Evolutionary conservation across 2,329 filamentous ascomycete species (phyloP).

Genomic region (Sclerotiophoma versabilis): DNA sequence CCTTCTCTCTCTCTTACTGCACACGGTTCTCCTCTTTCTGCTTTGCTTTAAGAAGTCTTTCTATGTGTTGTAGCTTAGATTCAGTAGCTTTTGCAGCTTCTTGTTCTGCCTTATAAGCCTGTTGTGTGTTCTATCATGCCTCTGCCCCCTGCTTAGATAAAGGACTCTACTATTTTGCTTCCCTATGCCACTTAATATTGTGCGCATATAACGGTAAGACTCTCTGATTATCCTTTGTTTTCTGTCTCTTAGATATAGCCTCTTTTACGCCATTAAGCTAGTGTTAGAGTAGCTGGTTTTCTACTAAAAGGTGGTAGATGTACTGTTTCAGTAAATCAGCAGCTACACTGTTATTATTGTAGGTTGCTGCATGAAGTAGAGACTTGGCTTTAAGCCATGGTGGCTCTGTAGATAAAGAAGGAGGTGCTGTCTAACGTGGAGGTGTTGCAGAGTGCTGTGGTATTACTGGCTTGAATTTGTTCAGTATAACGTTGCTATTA

Average conservation of each 20-base stretch:
- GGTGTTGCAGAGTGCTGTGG: not conserved
- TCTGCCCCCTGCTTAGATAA: not conserved
- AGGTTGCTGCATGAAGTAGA: not conserved
- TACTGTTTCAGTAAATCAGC: not conserved
- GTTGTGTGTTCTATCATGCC: not conserved
- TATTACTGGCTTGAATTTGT: constrained; percentile 2
- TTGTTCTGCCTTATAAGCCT: not conserved
- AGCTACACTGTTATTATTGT: not conserved
- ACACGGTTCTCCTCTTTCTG: not conserved
- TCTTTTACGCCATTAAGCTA: not conserved
- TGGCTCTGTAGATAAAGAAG: not conserved
- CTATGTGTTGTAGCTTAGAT: not conserved
- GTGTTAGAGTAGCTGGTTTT: not conserved
- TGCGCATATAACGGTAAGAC: not conserved
- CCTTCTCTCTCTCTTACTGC: not conserved
- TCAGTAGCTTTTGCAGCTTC: constrained; percentile 2
- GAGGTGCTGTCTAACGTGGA: not conserved
- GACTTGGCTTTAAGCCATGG: constrained; percentile 11
- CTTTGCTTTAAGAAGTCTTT: constrained; percentile 3
- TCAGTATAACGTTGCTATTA: constrained; percentile 7
- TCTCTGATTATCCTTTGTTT: not conserved
- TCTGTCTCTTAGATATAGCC: not conserved
- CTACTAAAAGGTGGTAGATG: constrained; percentile 2
- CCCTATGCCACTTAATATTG: constrained; percentile 2
- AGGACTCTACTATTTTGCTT: constrained; percentile 5